A percentile compares a stretch with the other conserved stretches of the same genome.
Evolutionary conservation across 176 grass and related monocot genomes (phyloP).

Genomic region (Avena atlantica): DNA sequence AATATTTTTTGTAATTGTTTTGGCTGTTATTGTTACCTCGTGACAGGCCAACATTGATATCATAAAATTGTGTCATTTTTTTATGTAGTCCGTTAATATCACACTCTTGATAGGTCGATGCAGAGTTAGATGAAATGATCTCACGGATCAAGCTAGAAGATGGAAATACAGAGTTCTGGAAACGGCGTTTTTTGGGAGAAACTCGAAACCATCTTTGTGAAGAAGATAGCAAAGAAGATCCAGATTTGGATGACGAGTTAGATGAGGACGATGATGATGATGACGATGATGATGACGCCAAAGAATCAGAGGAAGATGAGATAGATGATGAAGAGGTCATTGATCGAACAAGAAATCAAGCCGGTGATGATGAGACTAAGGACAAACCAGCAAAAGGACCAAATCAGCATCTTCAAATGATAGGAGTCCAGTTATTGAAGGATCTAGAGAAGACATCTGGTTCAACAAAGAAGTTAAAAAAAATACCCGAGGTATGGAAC

Average conservation of each 20-base stretch:
- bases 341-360: constrained; percentile 68
- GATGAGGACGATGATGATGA: constrained; percentile 60
- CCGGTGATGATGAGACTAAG: constrained; percentile 61
- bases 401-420: constrained; percentile 84
- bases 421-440: constrained; percentile 85
- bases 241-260: constrained; percentile 57
- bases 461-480: constrained; percentile 74
- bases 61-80: constrained; percentile 23
- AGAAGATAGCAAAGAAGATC: constrained; percentile 54
- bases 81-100: not conserved
- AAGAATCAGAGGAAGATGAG: constrained; percentile 82
- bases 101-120: constrained; percentile 73
- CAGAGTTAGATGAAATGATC: constrained; percentile 83
- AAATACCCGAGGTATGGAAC: constrained; percentile 55
- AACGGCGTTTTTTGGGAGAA: constrained; percentile 89
- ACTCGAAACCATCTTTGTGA: constrained; percentile 67
- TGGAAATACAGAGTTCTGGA: constrained; percentile 97
- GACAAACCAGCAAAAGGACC: constrained; percentile 67
- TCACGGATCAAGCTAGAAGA: constrained; percentile 92
- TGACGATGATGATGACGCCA: constrained; percentile 54
- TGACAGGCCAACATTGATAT: constrained; percentile 20
- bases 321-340: constrained; percentile 81
- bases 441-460: constrained; percentile 69
- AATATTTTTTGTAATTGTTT: constrained; percentile 34
- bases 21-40: not conserved